Evolutionary conservation across 768 basidiomycete genomes (phyloP).

Genomic region (Fistulinella prunicolor): DNA sequence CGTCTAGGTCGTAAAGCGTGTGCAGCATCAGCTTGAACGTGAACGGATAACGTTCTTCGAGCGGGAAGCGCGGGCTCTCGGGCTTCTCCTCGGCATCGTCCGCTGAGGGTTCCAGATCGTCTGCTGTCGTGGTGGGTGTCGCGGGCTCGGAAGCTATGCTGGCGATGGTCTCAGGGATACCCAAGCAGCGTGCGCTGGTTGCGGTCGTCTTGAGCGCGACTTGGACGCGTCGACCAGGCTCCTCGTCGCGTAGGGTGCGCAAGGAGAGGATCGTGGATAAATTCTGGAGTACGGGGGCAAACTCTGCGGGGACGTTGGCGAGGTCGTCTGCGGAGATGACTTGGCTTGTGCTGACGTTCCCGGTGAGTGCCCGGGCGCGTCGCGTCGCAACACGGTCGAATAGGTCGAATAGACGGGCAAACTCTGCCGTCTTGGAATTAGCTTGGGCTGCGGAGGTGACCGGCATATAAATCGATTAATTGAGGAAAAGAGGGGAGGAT

Average conservation of each 20-base stretch:
- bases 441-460: slow-evolving; percentile 18
- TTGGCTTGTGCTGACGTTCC: slow-evolving; percentile 3
- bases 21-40: slow-evolving; percentile 69
- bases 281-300: slow-evolving; percentile 36
- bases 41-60: slow-evolving; percentile 46
- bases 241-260: slow-evolving; percentile 31
- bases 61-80: slow-evolving; percentile 42
- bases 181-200: slow-evolving; percentile 15
- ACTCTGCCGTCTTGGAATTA: slow-evolving; percentile 46
- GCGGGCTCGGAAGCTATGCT: no score
- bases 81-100: slow-evolving; percentile 20
- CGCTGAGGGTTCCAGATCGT: slow-evolving; percentile 1
- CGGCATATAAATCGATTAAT: slow-evolving; percentile 17
- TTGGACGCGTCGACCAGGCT: slow-evolving; percentile 1
- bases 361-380: slow-evolving; percentile 31
- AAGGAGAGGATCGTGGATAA: slow-evolving; percentile 35
- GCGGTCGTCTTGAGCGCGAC: slow-evolving; percentile 3
- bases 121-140: neutral
- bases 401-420: slow-evolving; percentile 50
- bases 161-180: no score
- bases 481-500: slow-evolving; percentile 1
- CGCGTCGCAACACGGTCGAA: slow-evolving; percentile 53
- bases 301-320: slow-evolving; percentile 26
- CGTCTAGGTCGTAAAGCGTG: slow-evolving; percentile 57
- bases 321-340: slow-evolving; percentile 32